Conservation (phyloP, 805 yeast species). For the Naumovozyma castellii region DNA sequence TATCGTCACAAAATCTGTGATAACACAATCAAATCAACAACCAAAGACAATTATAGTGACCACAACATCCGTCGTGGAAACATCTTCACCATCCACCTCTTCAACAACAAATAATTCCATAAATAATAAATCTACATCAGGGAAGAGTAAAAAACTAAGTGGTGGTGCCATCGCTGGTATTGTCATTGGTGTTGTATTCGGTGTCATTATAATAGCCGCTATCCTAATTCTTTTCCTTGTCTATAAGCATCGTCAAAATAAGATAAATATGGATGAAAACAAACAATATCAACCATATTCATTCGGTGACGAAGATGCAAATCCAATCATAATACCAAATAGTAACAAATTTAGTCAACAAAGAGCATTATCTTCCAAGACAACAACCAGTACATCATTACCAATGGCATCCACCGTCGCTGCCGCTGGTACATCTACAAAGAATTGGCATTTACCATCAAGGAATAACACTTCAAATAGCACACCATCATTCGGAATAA, state of each 20-base stretch:
- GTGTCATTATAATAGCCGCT: conserved; percentile 32
- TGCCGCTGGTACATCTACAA: too few relatives aligned
- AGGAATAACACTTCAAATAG: neutral
- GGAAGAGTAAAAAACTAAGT: conserved; percentile 10
- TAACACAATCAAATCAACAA: conserved; percentile 13
- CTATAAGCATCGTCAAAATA: conserved; percentile 32
- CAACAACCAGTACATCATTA: conserved; percentile 4
- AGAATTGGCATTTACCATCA: conserved; percentile 5
- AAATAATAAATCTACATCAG: conserved; percentile 3
- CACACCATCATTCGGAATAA: conserved; percentile 5
- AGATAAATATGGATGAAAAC: conserved; percentile 33
- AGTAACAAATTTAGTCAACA: neutral
- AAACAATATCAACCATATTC: conserved; percentile 30
- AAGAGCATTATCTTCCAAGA: neutral
- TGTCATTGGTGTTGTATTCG: conserved; percentile 45
- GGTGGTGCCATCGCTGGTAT: conserved; percentile 54
- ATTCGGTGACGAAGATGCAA: conserved; percentile 26
- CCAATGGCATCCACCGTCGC: conserved; percentile 9
- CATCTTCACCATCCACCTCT: conserved; percentile 6
- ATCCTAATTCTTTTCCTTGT: conserved; percentile 35
- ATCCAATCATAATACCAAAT: conserved; percentile 17
- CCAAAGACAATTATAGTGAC: conserved; percentile 21
- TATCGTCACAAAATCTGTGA: conserved; percentile 18
- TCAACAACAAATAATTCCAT: conserved; percentile 1
- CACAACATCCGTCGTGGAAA: conserved; percentile 19